Conservation (phyloP, 768 basidiomycete species). For the Leccinum rimulosum region DNA sequence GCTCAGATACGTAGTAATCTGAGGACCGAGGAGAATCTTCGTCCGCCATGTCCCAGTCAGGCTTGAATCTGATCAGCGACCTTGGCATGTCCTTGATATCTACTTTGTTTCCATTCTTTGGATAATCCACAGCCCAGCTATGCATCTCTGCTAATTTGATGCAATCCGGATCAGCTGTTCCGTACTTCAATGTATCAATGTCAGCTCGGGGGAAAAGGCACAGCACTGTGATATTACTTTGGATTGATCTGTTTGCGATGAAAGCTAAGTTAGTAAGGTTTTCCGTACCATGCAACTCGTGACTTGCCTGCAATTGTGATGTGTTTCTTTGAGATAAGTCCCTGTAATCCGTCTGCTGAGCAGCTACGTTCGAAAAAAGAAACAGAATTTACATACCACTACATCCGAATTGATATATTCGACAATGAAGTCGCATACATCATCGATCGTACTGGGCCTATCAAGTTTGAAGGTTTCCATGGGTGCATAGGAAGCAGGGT, state of each 20-base stretch:
- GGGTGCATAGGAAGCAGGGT: conserved; percentile 50
- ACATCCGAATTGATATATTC: conserved; percentile 85
- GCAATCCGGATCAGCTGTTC: conserved; percentile 59
- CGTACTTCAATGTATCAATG: conserved; percentile 39
- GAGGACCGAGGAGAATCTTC: conserved; percentile 49
- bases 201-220: conserved; percentile 2
- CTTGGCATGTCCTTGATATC: conserved; percentile 52
- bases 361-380: background rate
- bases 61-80: conserved; percentile 62
- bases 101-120: conserved; percentile 72
- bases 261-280: background rate
- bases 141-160: conserved; percentile 55
- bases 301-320: conserved; percentile 66
- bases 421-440: conserved; percentile 78
- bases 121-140: conserved; percentile 72
- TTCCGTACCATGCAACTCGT: background rate
- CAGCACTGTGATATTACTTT: conserved; percentile 38
- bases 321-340: conserved; percentile 65
- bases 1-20: conserved; percentile 69
- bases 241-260: conserved; percentile 59
- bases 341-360: conserved; percentile 39
- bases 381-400: conserved; percentile 44
- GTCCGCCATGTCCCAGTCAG: conserved; percentile 75
- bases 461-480: conserved; percentile 37
- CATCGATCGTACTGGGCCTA: conserved; percentile 55